Base-by-base conservation (phyloP, 1,139 yeast species). In the Saccharomyces hybrid region DNA sequence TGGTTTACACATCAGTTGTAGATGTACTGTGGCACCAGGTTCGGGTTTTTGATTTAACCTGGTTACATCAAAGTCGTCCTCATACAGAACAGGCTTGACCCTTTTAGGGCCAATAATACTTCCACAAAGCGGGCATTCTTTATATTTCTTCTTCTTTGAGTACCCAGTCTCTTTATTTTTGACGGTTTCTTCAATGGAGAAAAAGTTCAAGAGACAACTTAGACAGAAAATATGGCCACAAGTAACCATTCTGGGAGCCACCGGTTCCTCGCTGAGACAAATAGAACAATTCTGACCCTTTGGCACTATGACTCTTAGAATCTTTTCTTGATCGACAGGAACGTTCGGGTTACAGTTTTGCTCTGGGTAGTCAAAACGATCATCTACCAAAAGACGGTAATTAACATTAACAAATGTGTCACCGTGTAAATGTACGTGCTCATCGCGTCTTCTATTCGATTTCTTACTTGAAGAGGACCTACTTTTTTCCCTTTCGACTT, bases 151-250 rank as follows among this genome's bases (percentile, higher is more conserved):
- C 49, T 75, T 75, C 51, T 63, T 65, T 1, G 50, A 56, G 49
- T 60, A 59, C 4, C 59, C 62, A 25, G 62, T 58, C 14, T 59
- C 56, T 27, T 65, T 65, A 38, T 69, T 69, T 53, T 67, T 67
- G 25, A 58, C 59, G 6, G 61, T 77, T 23, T 86, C 80, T 47
- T 82, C 88, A 54, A 61, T 53, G 25, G 65, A 59, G 51, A 89
- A 73, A 64, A 88, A 80, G 44, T 91, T 80, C 53, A 89, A 70
- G 44, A 91, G 71, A 68, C 99, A 95, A 30, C 90, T 83, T 54
- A 83, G 78, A 67, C 99, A 95, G 65, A 93, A 80, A 13, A 90
- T 79, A 67, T 95, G 99, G 3, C 99, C 99, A 73, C 99, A 95
- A 16, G 84, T 79, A 32, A 90, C 82, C 98, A 95, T 95, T 54